Evolutionary conservation across 441 rosid species (phyloP).

Genomic region (Eruca vesicaria): DNA sequence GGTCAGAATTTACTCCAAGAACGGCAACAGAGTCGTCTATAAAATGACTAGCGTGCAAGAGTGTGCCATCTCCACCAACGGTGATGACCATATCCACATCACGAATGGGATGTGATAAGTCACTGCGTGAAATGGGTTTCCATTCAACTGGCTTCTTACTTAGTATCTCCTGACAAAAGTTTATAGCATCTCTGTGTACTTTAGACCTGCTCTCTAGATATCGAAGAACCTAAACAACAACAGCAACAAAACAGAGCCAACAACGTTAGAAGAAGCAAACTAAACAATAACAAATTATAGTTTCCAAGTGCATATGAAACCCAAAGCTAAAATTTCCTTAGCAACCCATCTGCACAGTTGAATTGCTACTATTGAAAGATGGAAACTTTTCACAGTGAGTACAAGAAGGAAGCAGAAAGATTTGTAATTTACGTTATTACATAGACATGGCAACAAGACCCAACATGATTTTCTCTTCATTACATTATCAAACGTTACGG

Average conservation of each 20-base stretch:
- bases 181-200: constrained; percentile 46
- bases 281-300: background rate
- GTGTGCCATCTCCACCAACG: constrained; percentile 94
- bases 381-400: background rate
- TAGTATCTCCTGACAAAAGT: constrained; percentile 65
- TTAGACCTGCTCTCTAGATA: constrained; percentile 30
- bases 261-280: background rate
- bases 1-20: constrained; percentile 91
- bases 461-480: background rate
- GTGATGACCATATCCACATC: constrained; percentile 86
- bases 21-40: constrained; percentile 74
- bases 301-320: background rate
- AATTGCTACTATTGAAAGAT: background rate
- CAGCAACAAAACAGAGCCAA: background rate
- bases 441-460: background rate
- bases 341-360: background rate
- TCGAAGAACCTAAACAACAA: constrained; percentile 22
- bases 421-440: background rate
- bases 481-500: background rate
- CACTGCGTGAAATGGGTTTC: constrained; percentile 57
- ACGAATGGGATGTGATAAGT: constrained; percentile 49
- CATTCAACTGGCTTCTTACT: constrained; percentile 67
- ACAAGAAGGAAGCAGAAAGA: constrained; percentile 1
- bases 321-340: background rate
- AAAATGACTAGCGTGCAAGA: constrained; percentile 91